Evolutionary conservation across 2,329 filamentous ascomycete species (phyloP), one percentile per base, ranked within the genome.

Genomic region (Beauveria rudraprayagi): DNA sequence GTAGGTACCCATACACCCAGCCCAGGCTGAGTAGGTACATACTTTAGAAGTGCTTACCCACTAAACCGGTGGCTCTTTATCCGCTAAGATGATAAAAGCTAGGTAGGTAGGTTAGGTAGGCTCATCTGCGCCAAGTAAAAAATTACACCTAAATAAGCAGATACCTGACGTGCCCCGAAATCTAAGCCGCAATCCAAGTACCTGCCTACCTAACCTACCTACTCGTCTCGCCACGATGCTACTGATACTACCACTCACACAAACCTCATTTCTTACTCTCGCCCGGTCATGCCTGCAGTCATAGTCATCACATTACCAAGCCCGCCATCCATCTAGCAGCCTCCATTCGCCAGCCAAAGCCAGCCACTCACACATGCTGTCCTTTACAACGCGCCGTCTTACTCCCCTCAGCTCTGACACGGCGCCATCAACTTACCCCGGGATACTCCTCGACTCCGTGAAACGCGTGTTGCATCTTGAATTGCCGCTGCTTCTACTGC

Each of bases 381-480:
- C 40, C 11, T n/a, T 19, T 37, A 14, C 22, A 6, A 17, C 37
- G n/a, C 37, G 56, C 46, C 56, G 22, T 5, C n/a, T 26, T 48
- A 16, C 14, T 48, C 26, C 11, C 34, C 34, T 37, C 34, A 37
- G 34, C 34, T 28, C 47, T 51, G 56, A 43, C 56, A 51, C 46
- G 46, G 16, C 37, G 26, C 46, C 26, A 48, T 48, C 30, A 14
- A 34, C 19, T 4, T 17, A 14, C 14, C 10, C 34, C 46, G 47
- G 9, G 34, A 43, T 46, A 8, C 48, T 19, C 19, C 28, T 41
- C 11, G 34, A 59, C 56, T 24, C 56, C 48, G 47, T 60, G 56
- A 60, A 60, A 60, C 56, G 56, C 37, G 30, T 48, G n/a, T 28
- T 60, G 56, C 56, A 26, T 57, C 56, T 37, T 41, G n/a, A 37